phyloP scores from a whole-genome alignment of 257 asterid genomes.

The Ocimum tenuiflorum region DNA sequence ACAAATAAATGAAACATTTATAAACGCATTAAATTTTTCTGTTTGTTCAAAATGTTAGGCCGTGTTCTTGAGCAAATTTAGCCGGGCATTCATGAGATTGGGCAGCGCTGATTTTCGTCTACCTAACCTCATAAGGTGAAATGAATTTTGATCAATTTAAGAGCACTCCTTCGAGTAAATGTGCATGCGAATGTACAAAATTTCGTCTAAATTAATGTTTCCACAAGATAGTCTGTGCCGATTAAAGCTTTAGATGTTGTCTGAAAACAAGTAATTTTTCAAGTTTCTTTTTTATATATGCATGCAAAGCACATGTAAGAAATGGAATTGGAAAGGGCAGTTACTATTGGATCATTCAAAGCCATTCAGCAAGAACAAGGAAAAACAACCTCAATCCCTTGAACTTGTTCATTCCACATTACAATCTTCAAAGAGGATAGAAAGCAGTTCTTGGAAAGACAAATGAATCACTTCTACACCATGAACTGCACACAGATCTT shows the following conservation, averaged over 20 bases:
- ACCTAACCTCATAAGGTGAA: neutral
- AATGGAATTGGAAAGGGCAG: neutral
- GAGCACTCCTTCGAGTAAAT: neutral
- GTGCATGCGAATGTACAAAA: neutral
- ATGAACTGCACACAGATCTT: neutral
- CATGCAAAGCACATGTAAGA: neutral
- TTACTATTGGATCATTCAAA: neutral
- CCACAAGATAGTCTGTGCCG: too few species aligned
- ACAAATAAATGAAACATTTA: neutral
- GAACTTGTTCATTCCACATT: neutral
- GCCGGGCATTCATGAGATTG: neutral
- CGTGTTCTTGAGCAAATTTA: neutral
- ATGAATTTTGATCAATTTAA: neutral
- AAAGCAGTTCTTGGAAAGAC: conserved; percentile 25
- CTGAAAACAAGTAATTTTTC: too few species aligned
- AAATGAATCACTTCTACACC: conserved; percentile 30
- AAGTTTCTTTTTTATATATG: too few species aligned
- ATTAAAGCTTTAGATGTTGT: too few species aligned
- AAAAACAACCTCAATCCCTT: neutral
- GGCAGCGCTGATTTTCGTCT: neutral
- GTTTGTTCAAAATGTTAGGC: neutral
- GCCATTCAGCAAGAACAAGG: neutral
- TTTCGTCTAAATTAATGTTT: too few species aligned
- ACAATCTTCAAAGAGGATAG: conserved; percentile 7
- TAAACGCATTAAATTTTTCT: neutral